Base-by-base conservation (phyloP, 192 early-diverging fungal genomes). In the Linnemannia schmuckeri region DNA sequence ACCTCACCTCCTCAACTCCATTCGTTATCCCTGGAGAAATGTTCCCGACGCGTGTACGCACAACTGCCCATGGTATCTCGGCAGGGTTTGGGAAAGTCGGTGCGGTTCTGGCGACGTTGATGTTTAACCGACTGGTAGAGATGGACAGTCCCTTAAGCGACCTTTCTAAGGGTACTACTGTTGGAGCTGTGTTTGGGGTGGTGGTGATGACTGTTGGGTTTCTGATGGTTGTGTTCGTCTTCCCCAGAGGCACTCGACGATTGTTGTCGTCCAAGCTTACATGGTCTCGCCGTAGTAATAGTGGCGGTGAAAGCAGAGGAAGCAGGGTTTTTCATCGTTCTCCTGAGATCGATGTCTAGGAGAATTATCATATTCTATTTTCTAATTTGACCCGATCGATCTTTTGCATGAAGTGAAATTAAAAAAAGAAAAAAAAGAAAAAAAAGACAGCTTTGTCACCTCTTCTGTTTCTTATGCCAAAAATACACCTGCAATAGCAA, bases 1-100 rank as follows among this genome's bases (percentile, higher is more conserved):
- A 94, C 78, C 61, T 66, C 13, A 33, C 6, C 10, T 13, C 9
- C 3, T 80, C 88, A 57, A 97, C 95, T 54, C 95, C 95, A n/a
- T 96, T 96, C 73, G 92, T 96, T 70, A 89, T 96, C 74, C 95
- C 96, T 70, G 95, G 88, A 78, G 92, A 93, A 77, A 89, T 94
- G 41, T 95, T 96, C 89, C 96, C 95, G 40, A 94, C 94, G 20
- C 90, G 92, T 54, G 92, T 96, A 27, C 91, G 95, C 70, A 90
- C 95, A 37, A 92, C 94, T 41, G 93, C 93, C 42, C 96, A 97
- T 82, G 96, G 96, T 89, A 93, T 96, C 79, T 94, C 94, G 70
- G 95, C 95, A 55, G 96, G 94, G 33, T 85, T 85, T 74, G 95
- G 96, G 57, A 97, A 96, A 88, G 88, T 92, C 52, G 95, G 93